Conservation (phyloP, 192 early-diverging fungal genomes). For the Coemansia sp. region DNA sequence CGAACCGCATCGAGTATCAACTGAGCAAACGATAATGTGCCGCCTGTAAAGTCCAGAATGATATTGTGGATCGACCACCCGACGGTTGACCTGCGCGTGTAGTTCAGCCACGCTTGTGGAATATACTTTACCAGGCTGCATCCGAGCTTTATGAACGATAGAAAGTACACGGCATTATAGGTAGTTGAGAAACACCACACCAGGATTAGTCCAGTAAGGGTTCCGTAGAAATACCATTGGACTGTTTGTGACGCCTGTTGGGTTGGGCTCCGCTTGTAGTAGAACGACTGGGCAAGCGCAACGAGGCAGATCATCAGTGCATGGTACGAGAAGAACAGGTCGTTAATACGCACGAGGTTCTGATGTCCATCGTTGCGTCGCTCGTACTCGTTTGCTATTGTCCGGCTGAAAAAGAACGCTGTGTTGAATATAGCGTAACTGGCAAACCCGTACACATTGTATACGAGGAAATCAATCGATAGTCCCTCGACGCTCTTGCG, state of each 20-base stretch:
- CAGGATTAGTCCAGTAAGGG: constrained; percentile 2
- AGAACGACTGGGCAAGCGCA: constrained; percentile 64
- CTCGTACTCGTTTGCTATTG: constrained; percentile 70
- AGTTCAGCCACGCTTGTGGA: constrained; percentile 76
- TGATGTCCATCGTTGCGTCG: constrained; percentile 63
- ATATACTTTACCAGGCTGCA: constrained; percentile 81
- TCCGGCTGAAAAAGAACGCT: constrained; percentile 66
- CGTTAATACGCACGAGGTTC: constrained; percentile 77
- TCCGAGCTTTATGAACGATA: constrained; percentile 76
- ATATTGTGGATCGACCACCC: constrained; percentile 94
- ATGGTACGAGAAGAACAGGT: constrained; percentile 87
- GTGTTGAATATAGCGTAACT: constrained; percentile 84
- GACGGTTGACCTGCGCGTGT: constrained; percentile 68
- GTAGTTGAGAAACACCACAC: constrained; percentile 11
- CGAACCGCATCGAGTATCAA: constrained; percentile 70
- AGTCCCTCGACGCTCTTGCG: constrained; percentile 82
- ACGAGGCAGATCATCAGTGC: constrained; percentile 65
- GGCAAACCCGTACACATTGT: constrained; percentile 84
- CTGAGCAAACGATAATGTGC: constrained; percentile 73
- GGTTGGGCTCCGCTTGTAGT: constrained; percentile 55
- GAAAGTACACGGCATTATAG: constrained; percentile 68
- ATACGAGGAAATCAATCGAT: constrained; percentile 86
- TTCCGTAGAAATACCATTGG: constrained; percentile 18
- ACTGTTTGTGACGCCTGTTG: constrained; percentile 23
- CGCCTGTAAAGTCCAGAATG: constrained; percentile 84